Conservation (phyloP, 371 early-diverging fungal genomes). For the Nematocida sp. region DNA sequence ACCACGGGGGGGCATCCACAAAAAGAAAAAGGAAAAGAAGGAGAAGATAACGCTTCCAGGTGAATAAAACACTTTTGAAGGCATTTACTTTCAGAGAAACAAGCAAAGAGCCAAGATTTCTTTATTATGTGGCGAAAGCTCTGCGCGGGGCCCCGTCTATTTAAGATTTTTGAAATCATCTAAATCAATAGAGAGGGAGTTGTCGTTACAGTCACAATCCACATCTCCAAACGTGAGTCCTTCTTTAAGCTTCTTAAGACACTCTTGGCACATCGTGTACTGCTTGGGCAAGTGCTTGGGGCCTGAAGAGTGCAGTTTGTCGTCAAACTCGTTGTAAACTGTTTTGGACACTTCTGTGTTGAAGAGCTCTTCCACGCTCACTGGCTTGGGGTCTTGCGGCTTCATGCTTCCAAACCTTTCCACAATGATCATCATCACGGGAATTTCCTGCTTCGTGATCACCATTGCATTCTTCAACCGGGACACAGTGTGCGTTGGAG, state of each 20-base stretch:
- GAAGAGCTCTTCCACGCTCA: background rate
- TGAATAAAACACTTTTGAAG: too few species aligned
- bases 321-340: slow-evolving; percentile 41
- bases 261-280: slow-evolving; percentile 23
- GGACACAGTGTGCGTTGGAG: background rate
- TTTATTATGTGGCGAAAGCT: background rate
- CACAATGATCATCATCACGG: slow-evolving; percentile 19
- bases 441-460: background rate
- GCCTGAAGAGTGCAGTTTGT: slow-evolving; percentile 26
- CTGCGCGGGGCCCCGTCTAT: background rate
- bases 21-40: slow-evolving; percentile 7
- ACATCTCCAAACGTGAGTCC: background rate
- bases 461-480: slow-evolving; percentile 19
- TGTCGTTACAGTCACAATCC: slow-evolving; percentile 30
- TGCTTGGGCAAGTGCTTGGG: background rate
- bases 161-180: slow-evolving; percentile 1
- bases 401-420: slow-evolving; percentile 13
- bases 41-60: slow-evolving; percentile 5
- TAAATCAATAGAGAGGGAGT: slow-evolving; percentile 8
- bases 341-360: background rate
- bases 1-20: slow-evolving; percentile 26
- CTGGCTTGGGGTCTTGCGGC: background rate
- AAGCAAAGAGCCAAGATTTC: too few species aligned
- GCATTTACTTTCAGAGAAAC: too few species aligned
- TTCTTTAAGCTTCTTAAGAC: slow-evolving; percentile 33